Base-by-base conservation (phyloP, 805 yeast genomes). In the Saccharomyces cerevisiae region DNA sequence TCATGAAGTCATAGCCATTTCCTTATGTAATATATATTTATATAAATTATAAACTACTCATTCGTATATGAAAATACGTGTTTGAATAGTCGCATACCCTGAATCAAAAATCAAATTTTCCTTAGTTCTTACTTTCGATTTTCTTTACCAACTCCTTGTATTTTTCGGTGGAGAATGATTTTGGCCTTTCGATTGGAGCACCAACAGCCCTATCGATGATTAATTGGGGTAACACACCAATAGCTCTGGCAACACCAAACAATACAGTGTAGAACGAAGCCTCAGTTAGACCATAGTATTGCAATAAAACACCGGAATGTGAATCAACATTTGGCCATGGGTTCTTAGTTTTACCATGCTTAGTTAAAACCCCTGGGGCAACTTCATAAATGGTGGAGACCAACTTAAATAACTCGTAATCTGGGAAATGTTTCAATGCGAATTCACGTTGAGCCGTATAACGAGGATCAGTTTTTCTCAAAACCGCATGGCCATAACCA, bases 281-380 rank as follows among this genome's bases (percentile, higher is more conserved):
- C 78, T 87, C 89, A 54, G 86, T 84, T 68, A 87, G 76, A 64
- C 95, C 95, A 76, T 87, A 87, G 80, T 87, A 84, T 75, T 87
- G 91, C 73, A 87, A 79, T 64, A 87, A 74, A 59, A 86, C 89
- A 76, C 95, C 95, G 51, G 92, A 85, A 76, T 85, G 89, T 53
- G 94, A 85, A 75, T 87, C 95, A 61, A 87, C 95, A 71, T 87
- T 87, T 74, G 95, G 94, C 90, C 90, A 87, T 75, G 94, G 94
- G 82, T 87, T 87, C 82, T 87, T 86, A 69, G 92, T 87, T 82
- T 87, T 87, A 73, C 92, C 94, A 73, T 87, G 92, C 76, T 84
- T 78, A 64, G 87, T 83, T 64, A 87, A 79, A 51, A 87, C 92
- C 61, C 73, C 79, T 73, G 94, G 94, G 59, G 94, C 94, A 65